Conservation (phyloP, 306 rosid species). For the Canavalia ensiformis region DNA sequence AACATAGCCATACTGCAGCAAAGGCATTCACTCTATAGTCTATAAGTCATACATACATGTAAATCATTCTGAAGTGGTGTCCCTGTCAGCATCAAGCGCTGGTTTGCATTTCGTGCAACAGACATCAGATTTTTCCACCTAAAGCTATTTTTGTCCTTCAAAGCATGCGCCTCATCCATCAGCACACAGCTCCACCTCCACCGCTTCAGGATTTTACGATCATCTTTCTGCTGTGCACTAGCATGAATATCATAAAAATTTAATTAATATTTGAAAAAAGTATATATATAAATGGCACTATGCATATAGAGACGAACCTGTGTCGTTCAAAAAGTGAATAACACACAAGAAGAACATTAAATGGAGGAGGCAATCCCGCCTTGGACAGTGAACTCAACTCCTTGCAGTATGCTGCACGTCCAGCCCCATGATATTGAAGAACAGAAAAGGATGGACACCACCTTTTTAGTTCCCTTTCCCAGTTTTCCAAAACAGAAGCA, state of each 20-base stretch:
- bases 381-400: constrained; percentile 85
- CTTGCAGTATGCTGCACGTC: constrained; percentile 76
- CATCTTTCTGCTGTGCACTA: constrained; percentile 98
- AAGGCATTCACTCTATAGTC: constrained; percentile 30
- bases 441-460: constrained; percentile 94
- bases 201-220: constrained; percentile 88
- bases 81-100: constrained; percentile 97
- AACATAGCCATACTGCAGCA: constrained; percentile 35
- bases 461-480: constrained; percentile 93
- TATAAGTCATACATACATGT: constrained; percentile 66
- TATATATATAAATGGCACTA: background rate
- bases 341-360: constrained; percentile 95
- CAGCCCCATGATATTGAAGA: constrained; percentile 91
- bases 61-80: constrained; percentile 97
- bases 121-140: constrained; percentile 97
- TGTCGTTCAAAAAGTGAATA: constrained; percentile 97
- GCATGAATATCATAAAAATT: constrained; percentile 53
- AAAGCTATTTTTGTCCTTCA: constrained; percentile 92
- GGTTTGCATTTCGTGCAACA: constrained; percentile 92
- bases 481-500: constrained; percentile 98
- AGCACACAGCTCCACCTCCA: constrained; percentile 98
- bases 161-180: constrained; percentile 99
- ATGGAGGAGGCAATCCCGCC: constrained; percentile 88
- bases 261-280: constrained; percentile 24
- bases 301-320: constrained; percentile 65